phyloP scores from a whole-genome alignment of 1,284 basidiomycete genomes.

The Rhodotorula sp. region DNA sequence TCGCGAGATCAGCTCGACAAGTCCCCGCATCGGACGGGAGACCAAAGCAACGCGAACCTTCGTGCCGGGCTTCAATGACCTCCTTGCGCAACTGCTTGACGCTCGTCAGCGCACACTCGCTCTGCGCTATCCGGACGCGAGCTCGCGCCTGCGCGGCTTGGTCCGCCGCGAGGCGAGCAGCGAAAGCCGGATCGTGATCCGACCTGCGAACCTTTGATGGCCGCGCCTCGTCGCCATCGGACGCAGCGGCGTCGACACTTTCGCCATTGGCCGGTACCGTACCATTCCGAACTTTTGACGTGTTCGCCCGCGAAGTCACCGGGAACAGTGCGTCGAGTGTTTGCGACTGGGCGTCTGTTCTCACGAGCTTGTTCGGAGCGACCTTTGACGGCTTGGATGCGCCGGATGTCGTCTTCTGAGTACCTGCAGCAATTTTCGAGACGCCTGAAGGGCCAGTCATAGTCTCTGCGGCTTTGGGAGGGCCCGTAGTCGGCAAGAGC shows the following conservation, averaged over 20 bases:
- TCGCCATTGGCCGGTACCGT: neutral
- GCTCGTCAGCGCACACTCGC: conserved; percentile 76
- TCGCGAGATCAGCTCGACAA: neutral
- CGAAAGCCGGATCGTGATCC: conserved; percentile 33
- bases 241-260: neutral
- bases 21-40: neutral
- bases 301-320: neutral
- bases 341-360: conserved; percentile 80
- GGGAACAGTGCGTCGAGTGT: conserved; percentile 92
- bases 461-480: conserved; percentile 25
- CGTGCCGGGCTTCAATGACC: conserved; percentile 63
- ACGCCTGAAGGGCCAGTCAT: neutral
- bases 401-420: neutral
- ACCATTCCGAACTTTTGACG: too few relatives aligned
- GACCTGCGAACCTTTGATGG: conserved; percentile 13
- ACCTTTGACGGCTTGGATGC: conserved; percentile 41
- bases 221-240: conserved; percentile 1
- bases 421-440: neutral
- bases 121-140: conserved; percentile 63
- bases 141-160: conserved; percentile 11
- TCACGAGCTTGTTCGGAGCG: conserved; percentile 82
- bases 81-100: conserved; percentile 65
- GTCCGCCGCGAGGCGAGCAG: conserved; percentile 20
- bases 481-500: conserved; percentile 48
- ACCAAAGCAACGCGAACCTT: conserved; percentile 54